Percentiles rank a stretch among this genome's conserved stretches.
Evolutionary conservation across 805 yeast genomes (phyloP).

Genomic region (Candida hungchunana): DNA sequence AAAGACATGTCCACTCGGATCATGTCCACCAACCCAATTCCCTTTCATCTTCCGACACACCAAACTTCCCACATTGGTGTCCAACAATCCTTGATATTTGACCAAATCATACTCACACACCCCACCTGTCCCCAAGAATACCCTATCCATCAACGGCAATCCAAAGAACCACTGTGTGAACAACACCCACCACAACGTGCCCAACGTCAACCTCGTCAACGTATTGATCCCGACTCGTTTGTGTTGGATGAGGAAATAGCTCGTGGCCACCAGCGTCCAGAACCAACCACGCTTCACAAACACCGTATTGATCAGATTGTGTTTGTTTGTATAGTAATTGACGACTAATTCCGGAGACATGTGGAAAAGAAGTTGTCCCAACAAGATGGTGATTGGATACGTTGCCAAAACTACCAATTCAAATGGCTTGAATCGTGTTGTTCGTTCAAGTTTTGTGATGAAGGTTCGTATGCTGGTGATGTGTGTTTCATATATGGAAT

Average conservation of each 20-base stretch:
- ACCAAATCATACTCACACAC: slow-evolving; percentile 40
- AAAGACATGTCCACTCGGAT: slow-evolving; percentile 93
- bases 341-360: slow-evolving; percentile 9
- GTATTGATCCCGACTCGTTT: slow-evolving; percentile 7
- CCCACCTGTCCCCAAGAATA: slow-evolving; percentile 83
- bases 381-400: slow-evolving; percentile 40
- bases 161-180: slow-evolving; percentile 90
- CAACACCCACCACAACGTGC: slow-evolving; percentile 75
- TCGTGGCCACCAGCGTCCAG: slow-evolving; percentile 63
- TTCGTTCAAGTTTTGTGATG: no score
- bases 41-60: slow-evolving; percentile 60
- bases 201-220: slow-evolving; percentile 12
- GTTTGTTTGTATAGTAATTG: slow-evolving; percentile 45
- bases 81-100: slow-evolving; percentile 2
- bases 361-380: slow-evolving; percentile 48
- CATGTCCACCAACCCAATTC: slow-evolving; percentile 82
- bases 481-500: slow-evolving; percentile 10
- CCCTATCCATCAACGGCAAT: slow-evolving; percentile 81
- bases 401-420: slow-evolving; percentile 17
- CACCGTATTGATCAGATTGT: slow-evolving; percentile 61
- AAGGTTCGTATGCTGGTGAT: no score
- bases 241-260: slow-evolving; percentile 24
- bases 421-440: slow-evolving; percentile 4
- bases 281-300: slow-evolving; percentile 93
- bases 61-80: slow-evolving; percentile 15